phyloP scores from a whole-genome alignment of 805 yeast species.

The Nakazawaea pomicola region DNA sequence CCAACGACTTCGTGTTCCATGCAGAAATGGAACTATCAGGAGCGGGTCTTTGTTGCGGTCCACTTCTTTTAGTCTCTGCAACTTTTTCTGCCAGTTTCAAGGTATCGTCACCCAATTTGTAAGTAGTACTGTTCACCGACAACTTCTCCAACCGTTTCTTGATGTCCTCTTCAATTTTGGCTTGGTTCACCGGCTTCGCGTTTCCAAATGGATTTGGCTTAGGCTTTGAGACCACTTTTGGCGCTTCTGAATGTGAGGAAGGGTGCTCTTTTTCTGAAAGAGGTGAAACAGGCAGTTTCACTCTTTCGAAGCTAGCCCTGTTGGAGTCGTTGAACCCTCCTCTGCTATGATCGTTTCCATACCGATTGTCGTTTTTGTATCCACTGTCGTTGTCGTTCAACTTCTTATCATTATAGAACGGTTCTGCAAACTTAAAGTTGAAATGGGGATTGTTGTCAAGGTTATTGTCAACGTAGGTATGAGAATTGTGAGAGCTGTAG shows the following conservation, averaged over 20 bases:
- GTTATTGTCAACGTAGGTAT: not conserved
- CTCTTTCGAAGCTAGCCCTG: not conserved
- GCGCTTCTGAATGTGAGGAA: not conserved
- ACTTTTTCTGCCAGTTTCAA: too few species aligned
- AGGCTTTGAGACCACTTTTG: constrained; percentile 20
- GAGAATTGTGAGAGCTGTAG: not conserved
- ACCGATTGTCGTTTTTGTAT: not conserved
- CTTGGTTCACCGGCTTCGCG: constrained; percentile 82
- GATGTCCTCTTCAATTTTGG: constrained; percentile 57
- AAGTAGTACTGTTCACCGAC: constrained; percentile 41
- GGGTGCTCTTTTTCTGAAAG: too few species aligned
- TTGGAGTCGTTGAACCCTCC: not conserved
- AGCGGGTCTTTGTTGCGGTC: not conserved
- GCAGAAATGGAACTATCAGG: not conserved
- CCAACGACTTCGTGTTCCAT: not conserved
- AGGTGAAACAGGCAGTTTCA: not conserved
- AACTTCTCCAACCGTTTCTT: constrained; percentile 42
- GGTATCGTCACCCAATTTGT: constrained; percentile 20
- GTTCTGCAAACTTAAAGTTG: not conserved
- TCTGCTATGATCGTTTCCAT: not conserved
- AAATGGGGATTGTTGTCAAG: not conserved
- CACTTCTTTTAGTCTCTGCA: constrained; percentile 7
- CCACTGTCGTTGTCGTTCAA: not conserved
- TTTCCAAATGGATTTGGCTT: constrained; percentile 72
- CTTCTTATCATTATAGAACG: not conserved